These are phyloP conservation scores for Rhizopus stolonifer DNA, from an alignment of 371 early-diverging fungal species.

Conservation along the genomic window DNA sequence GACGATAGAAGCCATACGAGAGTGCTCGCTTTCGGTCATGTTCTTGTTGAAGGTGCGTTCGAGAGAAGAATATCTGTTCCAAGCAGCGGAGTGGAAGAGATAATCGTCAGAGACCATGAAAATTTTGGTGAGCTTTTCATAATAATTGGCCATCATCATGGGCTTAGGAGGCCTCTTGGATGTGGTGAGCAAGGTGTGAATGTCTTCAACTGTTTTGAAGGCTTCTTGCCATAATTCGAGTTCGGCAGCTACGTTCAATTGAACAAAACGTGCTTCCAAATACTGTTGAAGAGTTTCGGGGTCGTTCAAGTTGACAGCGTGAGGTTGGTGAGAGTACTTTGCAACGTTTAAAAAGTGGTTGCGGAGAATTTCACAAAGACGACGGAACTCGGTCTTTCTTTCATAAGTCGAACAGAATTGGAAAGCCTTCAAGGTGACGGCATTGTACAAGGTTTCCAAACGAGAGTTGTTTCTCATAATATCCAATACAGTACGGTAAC, in stretches of 20 bases:
- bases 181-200: slow-evolving; percentile 88
- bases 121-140: slow-evolving; percentile 94
- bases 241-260: slow-evolving; percentile 92
- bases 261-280: slow-evolving; percentile 92
- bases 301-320: slow-evolving; percentile 91
- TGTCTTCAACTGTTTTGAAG: slow-evolving; percentile 96
- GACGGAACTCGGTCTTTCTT: slow-evolving; percentile 97
- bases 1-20: slow-evolving; percentile 87
- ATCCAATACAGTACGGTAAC: slow-evolving; percentile 94
- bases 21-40: slow-evolving; percentile 70
- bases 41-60: slow-evolving; percentile 74
- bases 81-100: slow-evolving; percentile 96
- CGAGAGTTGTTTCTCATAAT: slow-evolving; percentile 94
- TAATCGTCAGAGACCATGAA: slow-evolving; percentile 95
- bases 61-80: slow-evolving; percentile 89
- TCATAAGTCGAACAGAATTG: slow-evolving; percentile 92
- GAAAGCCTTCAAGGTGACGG: slow-evolving; percentile 89
- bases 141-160: slow-evolving; percentile 95
- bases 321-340: slow-evolving; percentile 91
- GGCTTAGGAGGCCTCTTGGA: slow-evolving; percentile 92
- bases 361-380: slow-evolving; percentile 95
- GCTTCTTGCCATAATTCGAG: slow-evolving; percentile 99
- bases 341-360: slow-evolving; percentile 88
- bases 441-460: slow-evolving; percentile 93
- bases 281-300: slow-evolving; percentile 96